Percentiles rank a stretch among this genome's conserved stretches.
Evolutionary conservation across 768 basidiomycete species (phyloP).

Genomic region (Boletus insuetus): DNA sequence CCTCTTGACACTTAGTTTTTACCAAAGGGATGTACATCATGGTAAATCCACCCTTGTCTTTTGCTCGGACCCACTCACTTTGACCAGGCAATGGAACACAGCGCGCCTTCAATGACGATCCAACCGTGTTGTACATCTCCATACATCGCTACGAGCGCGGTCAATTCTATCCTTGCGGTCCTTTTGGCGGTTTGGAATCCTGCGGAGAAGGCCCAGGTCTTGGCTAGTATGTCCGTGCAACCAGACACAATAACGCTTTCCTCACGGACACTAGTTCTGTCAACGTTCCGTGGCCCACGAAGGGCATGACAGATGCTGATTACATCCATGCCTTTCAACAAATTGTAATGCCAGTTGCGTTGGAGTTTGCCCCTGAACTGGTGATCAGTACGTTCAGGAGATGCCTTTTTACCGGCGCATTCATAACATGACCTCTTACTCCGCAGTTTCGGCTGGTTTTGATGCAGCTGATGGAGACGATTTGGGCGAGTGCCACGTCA

Average conservation of each 20-base stretch:
- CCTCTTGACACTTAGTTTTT: slow-evolving; percentile 10
- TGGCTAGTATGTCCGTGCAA: slow-evolving; percentile 66
- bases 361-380: slow-evolving; percentile 94
- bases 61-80: slow-evolving; percentile 9
- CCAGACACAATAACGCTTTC: slow-evolving; percentile 1
- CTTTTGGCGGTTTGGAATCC: slow-evolving; percentile 83
- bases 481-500: slow-evolving; percentile 87
- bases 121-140: slow-evolving; percentile 89
- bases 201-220: slow-evolving; percentile 81
- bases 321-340: slow-evolving; percentile 96
- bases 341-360: slow-evolving; percentile 93
- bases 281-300: slow-evolving; percentile 91
- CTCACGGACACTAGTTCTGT: slow-evolving; percentile 61
- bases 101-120: slow-evolving; percentile 91
- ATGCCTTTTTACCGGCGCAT: not conserved
- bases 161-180: slow-evolving; percentile 87
- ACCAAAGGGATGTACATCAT: slow-evolving; percentile 90
- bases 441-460: slow-evolving; percentile 92
- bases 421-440: not conserved
- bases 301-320: slow-evolving; percentile 91
- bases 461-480: slow-evolving; percentile 94
- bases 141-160: slow-evolving; percentile 94
- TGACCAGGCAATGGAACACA: slow-evolving; percentile 92
- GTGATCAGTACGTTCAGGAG: slow-evolving; percentile 74
- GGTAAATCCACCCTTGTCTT: slow-evolving; percentile 42